Evolutionary conservation across 345 rosid genomes (phyloP).

Genomic region (Populus ilicifolia): DNA sequence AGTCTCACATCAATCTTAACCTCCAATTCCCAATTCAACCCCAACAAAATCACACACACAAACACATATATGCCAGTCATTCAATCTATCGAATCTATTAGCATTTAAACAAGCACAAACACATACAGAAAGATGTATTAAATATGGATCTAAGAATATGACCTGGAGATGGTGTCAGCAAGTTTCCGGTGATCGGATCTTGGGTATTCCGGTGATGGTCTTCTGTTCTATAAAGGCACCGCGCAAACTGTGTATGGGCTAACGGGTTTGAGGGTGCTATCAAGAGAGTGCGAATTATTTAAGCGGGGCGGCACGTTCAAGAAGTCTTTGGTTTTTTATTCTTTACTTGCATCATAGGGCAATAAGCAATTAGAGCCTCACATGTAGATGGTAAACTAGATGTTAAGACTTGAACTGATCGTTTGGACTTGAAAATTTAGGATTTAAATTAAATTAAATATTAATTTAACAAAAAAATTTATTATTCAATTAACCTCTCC

Average conservation of each 20-base stretch:
- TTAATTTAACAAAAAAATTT: too few relatives aligned
- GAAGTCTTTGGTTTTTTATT: not conserved
- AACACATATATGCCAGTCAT: not conserved
- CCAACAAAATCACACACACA: not conserved
- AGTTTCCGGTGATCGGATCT: not conserved
- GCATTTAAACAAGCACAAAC: not conserved
- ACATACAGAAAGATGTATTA: not conserved
- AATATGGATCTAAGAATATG: not conserved
- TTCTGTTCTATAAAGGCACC: not conserved
- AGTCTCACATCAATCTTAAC: not conserved
- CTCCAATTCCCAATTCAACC: not conserved
- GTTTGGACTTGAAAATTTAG: too few relatives aligned
- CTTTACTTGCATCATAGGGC: conserved; percentile 1
- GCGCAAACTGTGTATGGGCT: not conserved
- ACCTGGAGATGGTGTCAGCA: not conserved
- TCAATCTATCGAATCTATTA: not conserved
- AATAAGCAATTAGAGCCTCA: conserved; percentile 1
- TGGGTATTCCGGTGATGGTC: not conserved
- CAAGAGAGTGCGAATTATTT: not conserved
- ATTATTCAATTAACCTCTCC: too few relatives aligned
- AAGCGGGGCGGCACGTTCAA: not conserved
- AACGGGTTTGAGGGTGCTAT: not conserved
- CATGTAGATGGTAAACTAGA: too few relatives aligned
- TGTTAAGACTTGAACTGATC: too few relatives aligned
- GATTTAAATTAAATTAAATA: too few relatives aligned